These are phyloP conservation scores for Tuber melanosporum DNA, from an alignment of 495 filamentous ascomycete genomes.

Conservation along the genomic window DNA sequence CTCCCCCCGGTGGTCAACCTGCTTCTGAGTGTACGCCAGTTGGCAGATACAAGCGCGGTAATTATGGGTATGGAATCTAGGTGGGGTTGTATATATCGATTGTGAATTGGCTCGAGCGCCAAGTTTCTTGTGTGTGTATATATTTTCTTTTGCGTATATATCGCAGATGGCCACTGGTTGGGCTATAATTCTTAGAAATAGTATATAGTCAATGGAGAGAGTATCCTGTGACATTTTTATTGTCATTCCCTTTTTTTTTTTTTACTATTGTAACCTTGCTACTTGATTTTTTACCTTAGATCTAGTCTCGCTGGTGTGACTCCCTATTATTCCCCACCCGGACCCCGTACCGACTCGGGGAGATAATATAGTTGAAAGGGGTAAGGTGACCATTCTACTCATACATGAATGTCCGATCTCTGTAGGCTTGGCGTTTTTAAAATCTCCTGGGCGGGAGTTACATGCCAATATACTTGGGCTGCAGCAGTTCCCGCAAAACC, in stretches of 20 bases:
- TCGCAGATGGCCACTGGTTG: neutral
- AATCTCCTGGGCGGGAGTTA: neutral
- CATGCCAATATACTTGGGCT: no score
- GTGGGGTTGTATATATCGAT: neutral
- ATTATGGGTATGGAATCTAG: slow-evolving; percentile 7
- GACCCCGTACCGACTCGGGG: neutral
- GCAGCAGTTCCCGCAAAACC: no score
- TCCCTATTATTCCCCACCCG: neutral
- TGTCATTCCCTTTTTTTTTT: neutral
- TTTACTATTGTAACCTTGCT: neutral
- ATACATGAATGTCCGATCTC: neutral
- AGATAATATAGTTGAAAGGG: neutral
- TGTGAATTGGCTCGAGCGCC: neutral
- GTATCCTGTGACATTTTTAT: neutral
- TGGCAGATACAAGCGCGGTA: slow-evolving; percentile 20
- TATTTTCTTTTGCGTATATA: neutral
- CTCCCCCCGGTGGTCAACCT: neutral
- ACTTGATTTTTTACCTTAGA: neutral
- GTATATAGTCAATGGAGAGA: neutral
- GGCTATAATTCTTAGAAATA: neutral
- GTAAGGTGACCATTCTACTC: neutral
- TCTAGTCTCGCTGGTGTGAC: neutral
- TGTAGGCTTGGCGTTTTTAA: neutral
- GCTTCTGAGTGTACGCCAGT: slow-evolving; percentile 12
- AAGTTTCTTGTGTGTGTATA: neutral